Base-by-base conservation (phyloP, 2,329 filamentous ascomycete genomes). In the Hymenoscyphus linearis region DNA sequence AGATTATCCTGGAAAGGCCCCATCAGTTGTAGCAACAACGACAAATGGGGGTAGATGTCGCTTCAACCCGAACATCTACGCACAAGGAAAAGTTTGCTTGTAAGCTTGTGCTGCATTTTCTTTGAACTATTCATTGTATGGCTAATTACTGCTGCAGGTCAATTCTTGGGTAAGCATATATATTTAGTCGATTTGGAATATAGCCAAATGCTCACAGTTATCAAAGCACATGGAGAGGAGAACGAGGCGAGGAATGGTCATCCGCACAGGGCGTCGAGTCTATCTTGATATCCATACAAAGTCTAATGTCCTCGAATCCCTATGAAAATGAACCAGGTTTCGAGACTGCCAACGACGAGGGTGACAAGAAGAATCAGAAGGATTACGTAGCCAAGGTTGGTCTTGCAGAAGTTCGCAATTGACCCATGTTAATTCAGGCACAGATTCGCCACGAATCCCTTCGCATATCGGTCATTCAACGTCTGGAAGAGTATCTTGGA, bases 21-120 rank as follows among this genome's bases (percentile, higher is more conserved):
- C 85, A 1, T 65, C 68, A 14, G 85, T 88, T 27, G 84, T 80
- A 26, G 87, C 89, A 27, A 82, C 87, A 50, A 98, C 95, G 0
- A 99, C 93, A 1, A 97, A 98, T 72, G 80, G 82, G n/a, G 93
- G 93, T 12, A 82, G 88, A 62, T 92, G 88, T 72, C 87, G 95
- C 7, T 98, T 98, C 79, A 97, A 97, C 71, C 95, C 95, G 3
- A 99, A 99, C 72, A 96, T 99, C 64, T 99, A 99, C 73, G 82
- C 92, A 1, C 85, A 79, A 56, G 95, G 95, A 55, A 96, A 93
- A 76, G 93, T 99, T 60, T 99, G 95, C 78, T 76, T 99, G 85
- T 96, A 76, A 79, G 88, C 82, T 14, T 16, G n/a, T 13, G 26
- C 13, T 16, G 53, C 27, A 4, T 22, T 55, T 22, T 10, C 44